Evolutionary conservation across 2,329 filamentous ascomycete species (phyloP), one percentile per base, ranked within the genome.

Genomic region (Paecilomyces sp.): DNA sequence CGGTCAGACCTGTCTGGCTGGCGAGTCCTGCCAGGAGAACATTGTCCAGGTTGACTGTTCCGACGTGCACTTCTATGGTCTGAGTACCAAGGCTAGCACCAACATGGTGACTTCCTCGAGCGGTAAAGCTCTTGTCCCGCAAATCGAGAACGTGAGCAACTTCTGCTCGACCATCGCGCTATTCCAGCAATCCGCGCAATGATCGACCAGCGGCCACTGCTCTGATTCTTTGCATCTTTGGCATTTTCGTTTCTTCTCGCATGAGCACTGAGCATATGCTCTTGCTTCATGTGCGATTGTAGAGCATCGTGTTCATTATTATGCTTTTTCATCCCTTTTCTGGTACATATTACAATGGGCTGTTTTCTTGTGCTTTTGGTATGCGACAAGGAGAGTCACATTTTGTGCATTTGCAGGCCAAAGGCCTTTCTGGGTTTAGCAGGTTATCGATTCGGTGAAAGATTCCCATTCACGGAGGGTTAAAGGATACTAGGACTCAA

Each of bases 41-140:
- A 92, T 94, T 77, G 81, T 92, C 54, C 85, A 85, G 65, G 78
- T 93, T 36, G 86, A 91, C 73, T 83, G 83, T 70, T 89, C 79
- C 0, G 68, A 80, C 57, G 79, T 91, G 47, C 79, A 85, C 65
- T 72, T 92, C 41, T 90, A 84, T 63, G 89, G 84, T 7, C 74
- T 92, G 58, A 89, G 82, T 76, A 92, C 89, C 63, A 91, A 91
- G 79, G 88, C 88, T 3, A 81, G 85, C 24, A 79, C 83, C 57
- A 91, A 90, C 75, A 91, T 92, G 88, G 76, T 92, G 61, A 86
- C 82, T 1, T 75, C 73, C 7, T 65, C 69, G 0, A 57, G 60
- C 30, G 75, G 75, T 7, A 65, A 67, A 57, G 65, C 65, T 6
- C 63, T 78, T 6, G 76, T 79, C 8, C 68, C 65, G 1, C 67